phyloP scores from a whole-genome alignment of 345 rosid genomes.

The Acer yangbiense region DNA sequence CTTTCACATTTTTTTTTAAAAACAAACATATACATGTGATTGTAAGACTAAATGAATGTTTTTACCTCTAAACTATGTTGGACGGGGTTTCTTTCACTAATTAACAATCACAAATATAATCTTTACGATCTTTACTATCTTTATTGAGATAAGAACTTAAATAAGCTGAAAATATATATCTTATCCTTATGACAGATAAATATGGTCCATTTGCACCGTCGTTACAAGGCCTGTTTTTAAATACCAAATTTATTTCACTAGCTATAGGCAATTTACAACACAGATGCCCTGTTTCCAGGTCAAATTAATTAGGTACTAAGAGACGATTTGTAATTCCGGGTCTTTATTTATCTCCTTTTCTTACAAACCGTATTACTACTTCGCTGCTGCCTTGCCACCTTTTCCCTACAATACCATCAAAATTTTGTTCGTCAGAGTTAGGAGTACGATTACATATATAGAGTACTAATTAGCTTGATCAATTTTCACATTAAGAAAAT shows the following conservation, averaged over 20 bases:
- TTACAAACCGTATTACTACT: neutral
- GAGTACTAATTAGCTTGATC: neutral
- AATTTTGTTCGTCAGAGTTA: neutral
- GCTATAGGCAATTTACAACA: neutral
- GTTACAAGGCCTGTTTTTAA: neutral
- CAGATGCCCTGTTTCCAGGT: neutral
- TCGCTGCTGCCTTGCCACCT: conserved; percentile 28
- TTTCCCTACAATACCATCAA: conserved; percentile 12
- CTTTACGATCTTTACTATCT: too few species aligned
- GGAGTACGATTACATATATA: too few species aligned
- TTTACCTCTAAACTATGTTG: too few species aligned
- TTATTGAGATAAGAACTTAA: too few species aligned
- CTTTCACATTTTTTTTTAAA: too few species aligned
- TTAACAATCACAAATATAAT: too few species aligned
- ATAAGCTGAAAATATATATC: neutral
- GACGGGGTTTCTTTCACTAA: too few species aligned
- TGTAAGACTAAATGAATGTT: too few species aligned
- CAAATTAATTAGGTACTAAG: neutral
- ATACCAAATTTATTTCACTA: neutral
- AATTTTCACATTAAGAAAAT: neutral
- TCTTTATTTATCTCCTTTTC: neutral
- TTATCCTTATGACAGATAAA: neutral
- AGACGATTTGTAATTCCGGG: neutral
- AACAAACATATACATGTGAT: too few species aligned
- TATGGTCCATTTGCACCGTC: too few species aligned